These are phyloP conservation scores for Amphirosellinia nigrospora DNA, from an alignment of 495 filamentous ascomycete species.

Conservation along the genomic window DNA sequence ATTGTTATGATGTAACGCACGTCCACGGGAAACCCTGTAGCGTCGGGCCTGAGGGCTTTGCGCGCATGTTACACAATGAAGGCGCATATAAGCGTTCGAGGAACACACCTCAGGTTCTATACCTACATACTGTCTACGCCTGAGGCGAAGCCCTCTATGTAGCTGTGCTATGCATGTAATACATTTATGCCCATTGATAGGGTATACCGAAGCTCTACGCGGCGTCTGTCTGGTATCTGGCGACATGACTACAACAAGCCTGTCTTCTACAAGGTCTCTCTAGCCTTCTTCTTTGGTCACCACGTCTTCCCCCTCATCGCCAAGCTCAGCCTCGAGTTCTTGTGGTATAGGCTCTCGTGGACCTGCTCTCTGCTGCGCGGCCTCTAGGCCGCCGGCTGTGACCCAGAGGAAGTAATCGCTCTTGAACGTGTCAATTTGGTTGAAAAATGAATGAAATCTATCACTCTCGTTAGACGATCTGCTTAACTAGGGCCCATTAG, in stretches of 20 bases:
- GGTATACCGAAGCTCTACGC: not conserved
- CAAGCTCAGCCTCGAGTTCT: constrained; percentile 37
- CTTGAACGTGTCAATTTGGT: constrained; percentile 80
- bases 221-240: not conserved
- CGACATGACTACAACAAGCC: not conserved
- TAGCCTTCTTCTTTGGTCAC: constrained; percentile 34
- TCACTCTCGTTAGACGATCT: constrained; percentile 10
- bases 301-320: constrained; percentile 39
- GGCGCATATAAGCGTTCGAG: not conserved
- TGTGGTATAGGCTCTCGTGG: constrained; percentile 30
- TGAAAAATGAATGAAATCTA: constrained; percentile 82
- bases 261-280: not conserved
- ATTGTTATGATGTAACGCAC: not conserved
- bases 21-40: not conserved
- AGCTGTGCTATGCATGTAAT: not conserved
- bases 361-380: constrained; percentile 46
- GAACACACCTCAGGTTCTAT: not conserved
- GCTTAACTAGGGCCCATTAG: not conserved
- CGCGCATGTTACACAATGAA: not conserved
- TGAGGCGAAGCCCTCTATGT: not conserved
- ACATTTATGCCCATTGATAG: not conserved
- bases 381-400: constrained; percentile 67
- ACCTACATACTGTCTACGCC: not conserved
- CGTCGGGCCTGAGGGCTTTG: not conserved
- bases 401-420: constrained; percentile 78